Base-by-base conservation (phyloP, 202 grass and related monocot species). In the Brachypodium distachyon region DNA sequence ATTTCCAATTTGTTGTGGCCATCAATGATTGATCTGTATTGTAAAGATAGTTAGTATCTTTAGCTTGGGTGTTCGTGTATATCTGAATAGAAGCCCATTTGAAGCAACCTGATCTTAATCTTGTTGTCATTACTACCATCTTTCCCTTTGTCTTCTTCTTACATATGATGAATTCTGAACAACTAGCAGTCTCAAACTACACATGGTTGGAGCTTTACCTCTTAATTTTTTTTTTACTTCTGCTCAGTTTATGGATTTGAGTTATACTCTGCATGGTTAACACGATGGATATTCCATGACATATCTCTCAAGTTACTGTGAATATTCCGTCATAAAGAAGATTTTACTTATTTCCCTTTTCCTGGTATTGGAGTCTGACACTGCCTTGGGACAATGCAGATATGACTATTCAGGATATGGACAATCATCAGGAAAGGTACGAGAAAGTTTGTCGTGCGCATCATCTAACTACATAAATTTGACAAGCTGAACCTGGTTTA, bases 401-500 rank as follows among this genome's bases (percentile, higher is more conserved):
- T 93, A 93, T 74, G 91, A 93, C 84, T 93, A 93, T 82, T 93
- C 91, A 82, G 91, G 91, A 65, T 93, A 93, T 67, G 90, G 90
- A 10, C 90, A 93, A 74, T 93, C 90, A 51, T 84, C 90, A 67
- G 87, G 87, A 86, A 93, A 93, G 91, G 91, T 93, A 82, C 70
- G 44, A 18, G 70, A 48, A 46, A 62, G 28, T 62, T 76, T 76
- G 40, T 34, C 25, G 51, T 16, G 8, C 27, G 14, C 27, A 70
- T 29, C 47, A 23, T 25, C 36, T 33, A 51, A n/a, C 27, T 67
- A 49, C 16, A 21, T 74, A 60, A 26, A 5, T 19, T 44, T 59
- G 51, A 48, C 54, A 60, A 37, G 14, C 36, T 29, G 32, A 73
- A 22, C 23, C 53, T 61, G n/a, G 10, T 61, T 68, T 10, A 8